Evolutionary conservation across 129 eudicot genomes (phyloP).

Genomic region (Oenanthe sinensis): DNA sequence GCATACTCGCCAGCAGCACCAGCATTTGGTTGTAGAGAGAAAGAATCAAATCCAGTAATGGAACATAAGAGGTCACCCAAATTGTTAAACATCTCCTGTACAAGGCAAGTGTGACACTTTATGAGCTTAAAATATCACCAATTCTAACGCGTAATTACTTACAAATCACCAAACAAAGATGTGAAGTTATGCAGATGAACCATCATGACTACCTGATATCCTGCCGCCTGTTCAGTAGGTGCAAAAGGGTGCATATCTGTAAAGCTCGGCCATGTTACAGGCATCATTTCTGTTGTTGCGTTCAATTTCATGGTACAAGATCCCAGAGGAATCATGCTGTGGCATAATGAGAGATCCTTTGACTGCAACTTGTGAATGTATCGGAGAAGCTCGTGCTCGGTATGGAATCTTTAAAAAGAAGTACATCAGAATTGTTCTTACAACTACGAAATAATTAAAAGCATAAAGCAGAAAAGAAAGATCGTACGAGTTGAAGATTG

Average conservation of each 20-base stretch:
- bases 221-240: conserved; percentile 73
- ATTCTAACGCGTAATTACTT: background rate
- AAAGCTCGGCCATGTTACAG: conserved; percentile 81
- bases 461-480: conserved; percentile 3
- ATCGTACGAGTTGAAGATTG: conserved; percentile 82
- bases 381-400: conserved; percentile 95
- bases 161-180: background rate
- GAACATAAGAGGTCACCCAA: conserved; percentile 80
- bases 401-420: conserved; percentile 47
- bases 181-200: background rate
- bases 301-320: conserved; percentile 97
- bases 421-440: conserved; percentile 6
- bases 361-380: conserved; percentile 75
- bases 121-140: conserved; percentile 1
- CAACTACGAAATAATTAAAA: background rate
- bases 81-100: conserved; percentile 84
- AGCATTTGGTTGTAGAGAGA: conserved; percentile 98
- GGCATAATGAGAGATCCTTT: conserved; percentile 90
- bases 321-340: conserved; percentile 92
- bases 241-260: conserved; percentile 85
- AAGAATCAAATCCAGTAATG: conserved; percentile 81
- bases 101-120: conserved; percentile 1
- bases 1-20: conserved; percentile 99
- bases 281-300: conserved; percentile 97
- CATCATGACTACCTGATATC: conserved; percentile 51